Evolutionary conservation across 352 stramenopile genomes (phyloP), one percentile per base, ranked within the genome.

Genomic region (Phytophthora citricola): DNA sequence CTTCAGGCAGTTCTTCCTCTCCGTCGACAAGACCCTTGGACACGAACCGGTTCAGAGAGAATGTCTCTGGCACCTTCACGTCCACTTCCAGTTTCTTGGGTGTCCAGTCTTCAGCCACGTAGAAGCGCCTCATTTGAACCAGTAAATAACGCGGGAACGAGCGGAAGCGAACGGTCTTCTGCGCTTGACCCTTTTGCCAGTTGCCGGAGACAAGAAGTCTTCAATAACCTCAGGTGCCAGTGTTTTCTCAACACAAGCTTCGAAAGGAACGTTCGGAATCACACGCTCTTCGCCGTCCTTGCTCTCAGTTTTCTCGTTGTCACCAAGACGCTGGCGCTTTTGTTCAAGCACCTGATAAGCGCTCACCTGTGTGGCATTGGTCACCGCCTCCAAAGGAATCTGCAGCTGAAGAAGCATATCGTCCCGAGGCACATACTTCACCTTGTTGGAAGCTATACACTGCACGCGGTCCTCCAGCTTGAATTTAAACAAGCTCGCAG

Each of bases 61-160:
- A 78, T 5, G 85, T 81, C 60, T 98, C 86, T 0, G 97, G 97
- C 10, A 99, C 92, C 43, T 98, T 89, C n/a, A 99, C 91, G 6
- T 97, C 83, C 4, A 98, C 97, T 63, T 99, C 94, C 39, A 99
- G 77, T 68, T 99, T 99, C 61, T 98, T 96, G 2, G 97, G 97
- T 41, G 91, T 94, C 97, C 97, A 99, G 76, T 97, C 86, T 46
- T 98, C 91, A 48, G 89, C 92, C 14, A 99, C 85, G 71, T 98
- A 97, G 69, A 99, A 99, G 10, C 98, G 87, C 39, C 95, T 84
- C 79, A 99, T 96, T 78, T 99, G 95, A 24, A 99, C 71, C 20
- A 99, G 74, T 27, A 99, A 75, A 71, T 99, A 99, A 8, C 92
- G 85, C 10, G 98, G 98, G 63, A 99, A 99, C 26, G 94, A 98